Evolutionary conservation across 306 rosid genomes (phyloP), one percentile per base, ranked within the genome.

Genomic region (Vigna unguiculata): DNA sequence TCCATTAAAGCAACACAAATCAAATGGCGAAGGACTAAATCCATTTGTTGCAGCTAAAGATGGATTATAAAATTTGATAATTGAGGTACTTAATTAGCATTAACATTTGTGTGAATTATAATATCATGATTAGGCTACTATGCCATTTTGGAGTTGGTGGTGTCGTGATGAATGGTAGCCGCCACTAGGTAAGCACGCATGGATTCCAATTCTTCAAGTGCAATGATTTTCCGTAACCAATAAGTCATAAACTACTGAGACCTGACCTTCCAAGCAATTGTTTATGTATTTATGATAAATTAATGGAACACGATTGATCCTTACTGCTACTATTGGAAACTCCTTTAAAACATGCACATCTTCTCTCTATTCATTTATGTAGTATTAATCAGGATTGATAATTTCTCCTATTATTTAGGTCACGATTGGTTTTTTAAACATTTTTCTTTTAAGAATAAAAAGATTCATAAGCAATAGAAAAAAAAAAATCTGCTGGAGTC

Each of bases 11-110:
- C 40, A 68, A 36, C 14, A 47, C 41, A 55, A 30, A 20, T 47
- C 66, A 15, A 66, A 19, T 43, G 62, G 60, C 6, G 51, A 54
- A 74, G 77, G 32, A 72, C 77, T 54, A 55, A 55, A 40, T 55
- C 15, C 32, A 38, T 72, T 72, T n/a, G 38, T 14, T 19, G 38
- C 11, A 8, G 57, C 43, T 10, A 22, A 72, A 54, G 24, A 38
- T 38, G 65, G 53, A 16, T 36, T 48, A 32, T 20, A 32, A 51
- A 62, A 58, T 72, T 43, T 57, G 55, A 40, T 63, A 20, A 54
- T 61, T 19, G 41, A 46, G 45, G 85, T 41, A 47, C 25, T 61
- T 46, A 22, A 69, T 69, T 65, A 34, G 20, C 38, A 58, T 46
- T 25, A 47, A 64, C 48, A 25, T 32, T 74, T 68, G 76, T 59